phyloP scores from a whole-genome alignment of 768 basidiomycete genomes.

The Leucocoprinus birnbaumii region DNA sequence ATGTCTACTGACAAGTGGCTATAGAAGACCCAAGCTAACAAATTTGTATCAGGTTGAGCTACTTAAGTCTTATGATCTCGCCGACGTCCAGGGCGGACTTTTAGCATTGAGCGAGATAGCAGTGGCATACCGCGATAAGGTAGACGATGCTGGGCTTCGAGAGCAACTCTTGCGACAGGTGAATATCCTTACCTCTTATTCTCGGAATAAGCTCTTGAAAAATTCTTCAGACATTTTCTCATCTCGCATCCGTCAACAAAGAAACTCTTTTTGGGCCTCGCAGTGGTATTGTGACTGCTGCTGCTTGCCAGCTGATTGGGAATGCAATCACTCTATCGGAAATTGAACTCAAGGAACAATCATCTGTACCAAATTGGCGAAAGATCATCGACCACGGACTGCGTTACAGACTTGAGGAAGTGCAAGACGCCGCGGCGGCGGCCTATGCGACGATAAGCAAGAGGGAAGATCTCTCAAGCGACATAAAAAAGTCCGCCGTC shows the following conservation, averaged over 20 bases:
- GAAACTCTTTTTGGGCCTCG: slow-evolving; percentile 59
- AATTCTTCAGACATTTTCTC: slow-evolving; percentile 56
- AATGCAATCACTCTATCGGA: slow-evolving; percentile 59
- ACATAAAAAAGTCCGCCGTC: slow-evolving; percentile 71
- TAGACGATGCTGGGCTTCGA: slow-evolving; percentile 24
- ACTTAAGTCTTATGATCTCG: slow-evolving; percentile 59
- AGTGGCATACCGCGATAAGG: slow-evolving; percentile 42
- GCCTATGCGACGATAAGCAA: slow-evolving; percentile 71
- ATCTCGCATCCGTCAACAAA: slow-evolving; percentile 54
- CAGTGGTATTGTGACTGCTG: slow-evolving; percentile 68
- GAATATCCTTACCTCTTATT: slow-evolving; percentile 11
- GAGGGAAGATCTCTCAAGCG: slow-evolving; percentile 59
- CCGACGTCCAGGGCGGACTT: slow-evolving; percentile 82
- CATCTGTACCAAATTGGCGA: slow-evolving; percentile 60
- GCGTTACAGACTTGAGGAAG: slow-evolving; percentile 57
- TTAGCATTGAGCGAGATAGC: slow-evolving; percentile 73
- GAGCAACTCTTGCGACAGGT: slow-evolving; percentile 47
- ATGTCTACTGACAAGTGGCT: slow-evolving; percentile 21
- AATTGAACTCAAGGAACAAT: slow-evolving; percentile 34
- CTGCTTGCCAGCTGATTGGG: slow-evolving; percentile 71
- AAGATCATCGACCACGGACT: slow-evolving; percentile 68
- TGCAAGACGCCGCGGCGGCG: slow-evolving; percentile 75
- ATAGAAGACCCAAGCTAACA: slow-evolving; percentile 4
- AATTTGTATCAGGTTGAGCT: slow-evolving; percentile 43
- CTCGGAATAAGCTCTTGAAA: slow-evolving; percentile 4